Evolutionary conservation across 805 yeast species (phyloP), one percentile per base, ranked within the genome.

Genomic region (Lipomyces orientalis): DNA sequence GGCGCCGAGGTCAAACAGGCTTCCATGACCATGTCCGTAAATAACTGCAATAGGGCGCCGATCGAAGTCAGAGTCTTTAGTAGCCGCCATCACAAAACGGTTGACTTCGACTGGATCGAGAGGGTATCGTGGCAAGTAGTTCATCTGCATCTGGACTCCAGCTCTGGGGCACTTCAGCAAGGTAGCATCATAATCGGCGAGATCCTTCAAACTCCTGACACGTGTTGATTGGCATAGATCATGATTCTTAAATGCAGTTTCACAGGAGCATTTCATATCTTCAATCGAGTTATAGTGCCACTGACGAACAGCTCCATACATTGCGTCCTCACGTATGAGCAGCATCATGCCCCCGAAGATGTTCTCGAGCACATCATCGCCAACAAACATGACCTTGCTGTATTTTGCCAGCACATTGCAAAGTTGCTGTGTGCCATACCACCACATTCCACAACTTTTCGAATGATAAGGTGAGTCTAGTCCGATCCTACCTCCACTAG

Each of bases 401-500:
- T 43, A 69, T n/a, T 60, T 59, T 57, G 64, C 33, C 49, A 64
- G n/a, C 10, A 69, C 55, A 8, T 35, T 33, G n/a, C 72, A 66
- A 8, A 60, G 37, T 12, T 68, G 59, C 1, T 29, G 57, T 8
- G 72, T 55, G 2, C 61, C 12, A 55, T 69, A 57, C 68, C 69
- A 69, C 61, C 65, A 52, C 60, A 67, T 37, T 4, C 56, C 43
- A 55, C 72, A 69, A 22, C 49, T 68, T 6, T 58, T 62, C 4
- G 68, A 51, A 12, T 46, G 57, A 39, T 64, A 69, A 16, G 70
- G 65, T 25, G 71, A 65, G 35, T 67, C 67, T 57, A 64, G 34
- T 7, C 71, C 72, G 34, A 64, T 57, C 7, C 72, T 57, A 25
- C 72, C 72, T 16, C 72, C 72, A 29, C 16, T 8, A 0, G 71